Evolutionary conservation across 495 filamentous ascomycete species (phyloP).

Genomic region (Pseudomonodictys pantanalensis): DNA sequence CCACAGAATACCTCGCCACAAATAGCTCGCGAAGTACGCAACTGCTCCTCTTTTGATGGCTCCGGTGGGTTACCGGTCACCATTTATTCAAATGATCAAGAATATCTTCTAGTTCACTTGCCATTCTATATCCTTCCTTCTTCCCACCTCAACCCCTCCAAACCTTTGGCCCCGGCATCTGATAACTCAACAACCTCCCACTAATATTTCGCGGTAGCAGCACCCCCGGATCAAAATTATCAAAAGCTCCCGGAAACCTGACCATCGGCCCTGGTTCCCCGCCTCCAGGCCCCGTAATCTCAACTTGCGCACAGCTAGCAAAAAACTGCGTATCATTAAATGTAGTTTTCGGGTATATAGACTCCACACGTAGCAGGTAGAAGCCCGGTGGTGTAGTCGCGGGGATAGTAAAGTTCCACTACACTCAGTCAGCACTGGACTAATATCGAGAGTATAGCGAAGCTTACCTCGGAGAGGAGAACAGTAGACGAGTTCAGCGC

Average conservation of each 20-base stretch:
- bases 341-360: slow-evolving; percentile 1
- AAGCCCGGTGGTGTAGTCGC: slow-evolving; percentile 14
- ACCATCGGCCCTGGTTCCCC: slow-evolving; percentile 7
- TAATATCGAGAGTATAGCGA: neutral
- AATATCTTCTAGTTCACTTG: too few relatives aligned
- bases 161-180: neutral
- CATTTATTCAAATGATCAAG: too few relatives aligned
- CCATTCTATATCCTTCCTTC: too few relatives aligned
- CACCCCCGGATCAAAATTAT: slow-evolving; percentile 12
- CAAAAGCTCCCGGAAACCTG: slow-evolving; percentile 19
- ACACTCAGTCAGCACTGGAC: neutral
- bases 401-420: slow-evolving; percentile 21
- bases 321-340: slow-evolving; percentile 12
- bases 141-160: neutral
- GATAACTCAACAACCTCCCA: neutral
- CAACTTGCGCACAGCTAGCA: slow-evolving; percentile 14
- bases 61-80: too few relatives aligned
- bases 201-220: too few relatives aligned
- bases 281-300: slow-evolving; percentile 2
- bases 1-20: too few relatives aligned
- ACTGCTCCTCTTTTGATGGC: too few relatives aligned
- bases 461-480: neutral
- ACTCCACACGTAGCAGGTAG: slow-evolving; percentile 18
- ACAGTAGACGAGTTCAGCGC: neutral
- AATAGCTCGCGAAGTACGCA: too few relatives aligned